phyloP scores from a whole-genome alignment of 176 grass and related monocot genomes.

The Ensete ventricosum region DNA sequence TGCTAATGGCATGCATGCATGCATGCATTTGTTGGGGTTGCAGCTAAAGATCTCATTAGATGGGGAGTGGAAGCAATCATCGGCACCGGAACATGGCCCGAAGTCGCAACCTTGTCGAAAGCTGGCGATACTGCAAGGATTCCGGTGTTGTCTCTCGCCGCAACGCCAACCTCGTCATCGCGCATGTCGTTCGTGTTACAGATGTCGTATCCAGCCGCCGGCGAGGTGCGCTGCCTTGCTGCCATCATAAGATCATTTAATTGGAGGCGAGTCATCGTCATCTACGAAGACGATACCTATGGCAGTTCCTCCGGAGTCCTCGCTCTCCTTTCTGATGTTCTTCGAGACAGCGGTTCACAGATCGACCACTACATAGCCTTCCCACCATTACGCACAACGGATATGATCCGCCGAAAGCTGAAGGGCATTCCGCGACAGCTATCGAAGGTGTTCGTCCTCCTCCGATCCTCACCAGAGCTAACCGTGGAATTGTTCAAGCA shows the following conservation, averaged over 20 bases:
- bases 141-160: conserved; percentile 13
- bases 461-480: conserved; percentile 13
- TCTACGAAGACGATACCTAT: conserved; percentile 24
- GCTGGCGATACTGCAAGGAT: not conserved
- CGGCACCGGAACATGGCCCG: conserved; percentile 17
- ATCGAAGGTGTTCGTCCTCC: conserved; percentile 27
- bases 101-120: conserved; percentile 1
- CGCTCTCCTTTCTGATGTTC: conserved; percentile 7
- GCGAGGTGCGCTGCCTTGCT: conserved; percentile 13
- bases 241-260: conserved; percentile 17
- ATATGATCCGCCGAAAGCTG: not conserved
- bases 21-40: not conserved
- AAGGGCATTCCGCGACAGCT: not conserved
- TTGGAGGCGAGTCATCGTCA: conserved; percentile 19
- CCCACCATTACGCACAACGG: not conserved
- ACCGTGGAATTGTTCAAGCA: conserved; percentile 16
- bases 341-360: conserved; percentile 6
- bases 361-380: conserved; percentile 15
- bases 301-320: not conserved
- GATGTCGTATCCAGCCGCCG: conserved; percentile 14
- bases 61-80: conserved; percentile 29
- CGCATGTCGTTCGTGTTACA: conserved; percentile 4
- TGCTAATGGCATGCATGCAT: not conserved
- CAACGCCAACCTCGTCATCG: not conserved
- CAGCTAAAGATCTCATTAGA: conserved; percentile 25